Base-by-base conservation (phyloP, 163 green algal genomes). In the Smithsoniella earleae region DNA sequence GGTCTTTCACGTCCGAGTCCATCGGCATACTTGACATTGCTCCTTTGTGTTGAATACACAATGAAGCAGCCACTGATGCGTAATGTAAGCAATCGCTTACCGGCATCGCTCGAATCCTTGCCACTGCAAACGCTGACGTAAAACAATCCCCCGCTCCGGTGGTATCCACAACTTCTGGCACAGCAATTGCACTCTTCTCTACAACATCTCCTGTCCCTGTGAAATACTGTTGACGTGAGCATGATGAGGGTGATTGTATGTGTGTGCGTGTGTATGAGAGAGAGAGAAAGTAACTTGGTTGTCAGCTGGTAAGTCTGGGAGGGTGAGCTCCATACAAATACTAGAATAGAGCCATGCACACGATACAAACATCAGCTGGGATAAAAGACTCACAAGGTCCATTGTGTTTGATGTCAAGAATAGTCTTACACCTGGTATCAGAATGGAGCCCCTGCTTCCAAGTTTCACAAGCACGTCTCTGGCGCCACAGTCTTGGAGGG, bases 81-180 rank as follows among this genome's bases (percentile, higher is more conserved):
- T 92, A 94, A 3, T 62, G 75, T 83, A 97, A 81, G 1, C 84
- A 83, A 16, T 86, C 77, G 0, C 76, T 38, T 16, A 80, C 34
- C 0, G 37, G 5, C 74, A 75, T 76, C 20, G 88, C 90, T 75
- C 94, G 82, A 44, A 95, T 73, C 20, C 89, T 58, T 0, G 80
- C 91, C 30, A 96, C 90, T 10, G 83, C 86, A 74, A 87, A 95
- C 1, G 90, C 87, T 0, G 83, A 91, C 2, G 91, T 97, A 82
- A 96, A 97, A 84, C 90, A 96, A 79, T 97, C 91, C 2, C 91
- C 91, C 22, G 91, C 91, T 10, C 83, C 90, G 62, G 91, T 97
- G 0, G 91, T 97, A 80, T 97, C 91, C 3, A 96, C 85, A 0
- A 96, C 88, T 55, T 83, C 62, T 2, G 31, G n/a, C 18, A 79